phyloP scores from a whole-genome alignment of 805 yeast species.

The Ogataea methylovora region DNA sequence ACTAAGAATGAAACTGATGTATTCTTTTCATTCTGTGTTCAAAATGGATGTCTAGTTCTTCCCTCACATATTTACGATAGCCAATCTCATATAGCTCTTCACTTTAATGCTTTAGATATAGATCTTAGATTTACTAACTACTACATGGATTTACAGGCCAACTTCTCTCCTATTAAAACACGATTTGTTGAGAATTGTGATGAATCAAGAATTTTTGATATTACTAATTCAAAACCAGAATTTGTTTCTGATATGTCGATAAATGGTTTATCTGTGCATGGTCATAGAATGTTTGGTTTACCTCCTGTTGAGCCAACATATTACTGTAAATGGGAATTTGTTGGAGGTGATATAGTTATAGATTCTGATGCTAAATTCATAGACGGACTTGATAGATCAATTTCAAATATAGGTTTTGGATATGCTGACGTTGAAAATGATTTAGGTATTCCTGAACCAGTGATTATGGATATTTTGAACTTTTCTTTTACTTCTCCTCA shows the following conservation, averaged over 20 bases:
- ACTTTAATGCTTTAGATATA: conserved; percentile 58
- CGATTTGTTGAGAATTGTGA: conserved; percentile 16
- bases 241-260: conserved; percentile 39
- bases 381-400: conserved; percentile 32
- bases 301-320: conserved; percentile 88
- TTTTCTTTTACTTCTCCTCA: conserved; percentile 48
- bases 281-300: conserved; percentile 88
- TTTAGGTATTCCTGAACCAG: conserved; percentile 46
- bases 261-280: conserved; percentile 62
- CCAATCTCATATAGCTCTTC: conserved; percentile 51
- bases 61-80: conserved; percentile 67
- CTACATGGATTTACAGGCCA: conserved; percentile 87
- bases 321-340: conserved; percentile 85
- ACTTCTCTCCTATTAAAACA: conserved; percentile 51
- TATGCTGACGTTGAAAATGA: conserved; percentile 73
- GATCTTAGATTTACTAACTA: conserved; percentile 85
- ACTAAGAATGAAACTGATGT: conserved; percentile 72
- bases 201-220: conserved; percentile 16
- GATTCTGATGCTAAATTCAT: conserved; percentile 42
- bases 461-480: conserved; percentile 62
- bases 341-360: conserved; percentile 49
- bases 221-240: conserved; percentile 11
- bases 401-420: conserved; percentile 50
- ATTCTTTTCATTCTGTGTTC: conserved; percentile 60
- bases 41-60: conserved; percentile 61